phyloP scores from a whole-genome alignment of 352 stramenopile genomes.

The Phytophthora sansomeana region DNA sequence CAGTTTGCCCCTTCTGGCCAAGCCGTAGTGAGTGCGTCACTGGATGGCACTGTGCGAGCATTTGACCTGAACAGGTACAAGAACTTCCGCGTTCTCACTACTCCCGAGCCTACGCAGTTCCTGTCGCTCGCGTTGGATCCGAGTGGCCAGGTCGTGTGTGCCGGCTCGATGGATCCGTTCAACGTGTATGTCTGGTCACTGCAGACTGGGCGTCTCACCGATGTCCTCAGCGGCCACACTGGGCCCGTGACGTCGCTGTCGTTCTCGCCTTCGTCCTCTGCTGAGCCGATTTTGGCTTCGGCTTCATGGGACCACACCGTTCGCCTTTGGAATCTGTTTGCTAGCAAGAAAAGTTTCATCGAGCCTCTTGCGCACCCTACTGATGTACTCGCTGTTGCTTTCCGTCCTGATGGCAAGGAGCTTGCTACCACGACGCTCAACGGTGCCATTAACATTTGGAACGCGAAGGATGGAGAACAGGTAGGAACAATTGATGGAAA shows the following conservation, averaged over 20 bases:
- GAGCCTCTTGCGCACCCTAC: conserved; percentile 97
- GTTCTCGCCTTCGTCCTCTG: conserved; percentile 88
- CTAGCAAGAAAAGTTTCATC: conserved; percentile 94
- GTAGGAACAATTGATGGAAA: conserved; percentile 96
- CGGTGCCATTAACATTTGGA: conserved; percentile 97
- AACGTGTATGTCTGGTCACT: conserved; percentile 99
- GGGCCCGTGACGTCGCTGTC: conserved; percentile 95
- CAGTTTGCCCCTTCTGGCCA: conserved; percentile 94
- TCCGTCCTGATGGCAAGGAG: conserved; percentile 97
- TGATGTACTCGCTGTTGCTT: conserved; percentile 97
- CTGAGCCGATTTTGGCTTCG: conserved; percentile 92
- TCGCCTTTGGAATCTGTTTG: conserved; percentile 99
- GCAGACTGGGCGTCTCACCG: conserved; percentile 96
- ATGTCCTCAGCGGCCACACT: conserved; percentile 98
- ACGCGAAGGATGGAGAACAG: conserved; percentile 95
- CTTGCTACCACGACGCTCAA: conserved; percentile 96
- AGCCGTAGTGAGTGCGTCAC: conserved; percentile 95
- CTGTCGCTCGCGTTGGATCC: conserved; percentile 97
- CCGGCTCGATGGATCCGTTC: conserved; percentile 96
- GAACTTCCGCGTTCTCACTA: conserved; percentile 99
- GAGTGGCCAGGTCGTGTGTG: conserved; percentile 96
- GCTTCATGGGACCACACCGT: conserved; percentile 99
- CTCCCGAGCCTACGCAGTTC: conserved; percentile 97
- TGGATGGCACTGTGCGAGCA: conserved; percentile 98
- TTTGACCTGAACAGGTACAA: conserved; percentile 99